Conservation (phyloP, 2,329 filamentous ascomycete genomes). For the Epichloe sp. region DNA sequence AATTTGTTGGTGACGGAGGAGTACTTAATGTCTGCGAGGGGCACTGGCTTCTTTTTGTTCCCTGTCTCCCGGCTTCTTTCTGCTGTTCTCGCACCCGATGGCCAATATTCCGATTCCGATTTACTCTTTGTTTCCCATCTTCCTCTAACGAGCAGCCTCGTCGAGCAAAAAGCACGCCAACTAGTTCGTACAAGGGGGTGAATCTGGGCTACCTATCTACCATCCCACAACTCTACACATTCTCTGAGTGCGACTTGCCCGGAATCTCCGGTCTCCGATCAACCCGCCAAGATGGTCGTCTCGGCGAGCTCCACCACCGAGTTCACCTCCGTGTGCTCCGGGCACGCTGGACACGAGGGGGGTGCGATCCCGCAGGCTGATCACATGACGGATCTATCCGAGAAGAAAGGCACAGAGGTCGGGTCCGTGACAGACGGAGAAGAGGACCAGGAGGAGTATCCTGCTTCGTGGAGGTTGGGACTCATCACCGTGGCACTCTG, state of each 20-base stretch:
- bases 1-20: neutral
- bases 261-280: too few relatives aligned
- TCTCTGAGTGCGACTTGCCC: neutral
- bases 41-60: neutral
- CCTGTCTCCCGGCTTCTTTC: too few relatives aligned
- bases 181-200: too few relatives aligned
- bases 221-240: neutral
- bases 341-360: neutral
- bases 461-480: conserved; percentile 3
- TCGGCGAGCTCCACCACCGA: conserved; percentile 2
- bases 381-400: neutral
- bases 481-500: conserved; percentile 7
- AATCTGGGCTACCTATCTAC: too few relatives aligned
- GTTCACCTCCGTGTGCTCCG: conserved; percentile 1
- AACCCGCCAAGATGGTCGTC: conserved; percentile 1
- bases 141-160: neutral
- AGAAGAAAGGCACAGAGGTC: neutral
- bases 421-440: neutral
- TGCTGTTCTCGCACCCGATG: too few relatives aligned
- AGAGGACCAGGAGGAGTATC: conserved; percentile 1
- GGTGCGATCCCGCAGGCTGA: neutral
- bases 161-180: too few relatives aligned
- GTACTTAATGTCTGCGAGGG: neutral
- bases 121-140: too few relatives aligned
- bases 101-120: too few relatives aligned